Evolutionary conservation across 2,329 filamentous ascomycete species (phyloP), one percentile per base, ranked within the genome.

Genomic region (Amesomyces nigricolor): DNA sequence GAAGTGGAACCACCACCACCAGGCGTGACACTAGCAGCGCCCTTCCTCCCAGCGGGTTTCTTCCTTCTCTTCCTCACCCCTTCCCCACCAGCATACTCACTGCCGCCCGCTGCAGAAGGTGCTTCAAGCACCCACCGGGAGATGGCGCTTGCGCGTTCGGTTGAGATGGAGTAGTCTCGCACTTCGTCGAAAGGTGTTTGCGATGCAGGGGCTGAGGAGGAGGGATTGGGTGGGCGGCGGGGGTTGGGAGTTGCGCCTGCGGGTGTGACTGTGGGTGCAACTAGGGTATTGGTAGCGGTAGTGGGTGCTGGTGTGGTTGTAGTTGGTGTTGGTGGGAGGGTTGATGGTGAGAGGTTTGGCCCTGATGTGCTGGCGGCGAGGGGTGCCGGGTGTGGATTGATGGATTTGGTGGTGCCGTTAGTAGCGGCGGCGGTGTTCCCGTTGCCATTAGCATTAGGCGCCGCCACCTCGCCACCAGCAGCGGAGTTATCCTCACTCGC

Each of bases 91-190:
- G 51, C 70, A 0, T 67, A 1, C 26, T 4, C 39, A 2, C 37
- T 26, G 30, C 16, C 22, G 13, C 26, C 37, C 19, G 46, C 55
- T 2, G 45, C 40, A 1, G 48, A 58, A 5, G 80, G 82, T 0
- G 80, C 82, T 56, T 85, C 77, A 47, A 72, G 71, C 19, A 92
- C 79, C 88, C 89, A 94, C 42, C 80, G 72, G 0, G 83, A 80
- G 56, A 92, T 82, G 16, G 81, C 79, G 47, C 82, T 78, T 0
- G 88, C 87, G 19, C 88, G 78, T 60, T 88, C 85, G 1, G 86
- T 88, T 16, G 79, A 76, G 60, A 89, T 83, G 2, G 82, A 81
- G 66, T 87, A 88, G 61, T 54, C 52, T 7, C 42, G 47, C 4
- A 8, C 43, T 9, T 50, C 46, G 7, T 54, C 52, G 9, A 16